These are phyloP conservation scores for Spizellomyces sp. DNA, from an alignment of 192 early-diverging fungal species.

Conservation along the genomic window DNA sequence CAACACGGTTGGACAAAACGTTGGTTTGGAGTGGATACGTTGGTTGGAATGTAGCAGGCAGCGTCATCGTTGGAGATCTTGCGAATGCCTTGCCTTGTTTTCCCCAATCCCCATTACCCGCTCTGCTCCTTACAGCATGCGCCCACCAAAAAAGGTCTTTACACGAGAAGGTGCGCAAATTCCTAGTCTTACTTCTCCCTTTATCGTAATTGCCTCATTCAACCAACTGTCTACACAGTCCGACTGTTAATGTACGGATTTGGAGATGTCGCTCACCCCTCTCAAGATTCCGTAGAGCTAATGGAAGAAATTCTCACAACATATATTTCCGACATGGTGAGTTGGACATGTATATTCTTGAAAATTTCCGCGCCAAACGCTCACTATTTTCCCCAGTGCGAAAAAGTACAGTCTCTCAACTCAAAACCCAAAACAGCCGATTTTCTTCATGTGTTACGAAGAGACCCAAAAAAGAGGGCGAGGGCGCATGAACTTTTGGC, in stretches of 20 bases:
- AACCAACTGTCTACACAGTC: slow-evolving; percentile 19
- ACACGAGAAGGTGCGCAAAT: not conserved
- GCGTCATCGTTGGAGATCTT: too few species aligned
- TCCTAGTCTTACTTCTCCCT: not conserved
- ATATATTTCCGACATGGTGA: slow-evolving; percentile 77
- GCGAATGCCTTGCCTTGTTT: too few species aligned
- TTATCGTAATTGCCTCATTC: not conserved
- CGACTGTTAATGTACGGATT: slow-evolving; percentile 79
- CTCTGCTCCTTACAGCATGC: not conserved
- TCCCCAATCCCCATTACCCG: too few species aligned
- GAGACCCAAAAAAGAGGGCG: slow-evolving; percentile 81
- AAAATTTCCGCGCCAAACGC: not conserved
- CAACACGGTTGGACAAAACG: too few species aligned
- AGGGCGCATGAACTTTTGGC: slow-evolving; percentile 81
- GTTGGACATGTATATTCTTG: too few species aligned
- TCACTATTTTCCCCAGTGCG: slow-evolving; percentile 33
- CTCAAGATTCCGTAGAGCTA: slow-evolving; percentile 73
- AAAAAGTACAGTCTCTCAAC: slow-evolving; percentile 50
- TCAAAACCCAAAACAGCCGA: slow-evolving; percentile 72
- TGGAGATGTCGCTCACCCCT: slow-evolving; percentile 78
- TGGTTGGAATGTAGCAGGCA: too few species aligned
- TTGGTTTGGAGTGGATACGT: too few species aligned
- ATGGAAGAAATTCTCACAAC: slow-evolving; percentile 81
- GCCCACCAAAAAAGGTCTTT: not conserved
- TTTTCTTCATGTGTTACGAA: slow-evolving; percentile 72